Evolutionary conservation across 768 basidiomycete species (phyloP).

Genomic region (Cyclocybe aegerita): DNA sequence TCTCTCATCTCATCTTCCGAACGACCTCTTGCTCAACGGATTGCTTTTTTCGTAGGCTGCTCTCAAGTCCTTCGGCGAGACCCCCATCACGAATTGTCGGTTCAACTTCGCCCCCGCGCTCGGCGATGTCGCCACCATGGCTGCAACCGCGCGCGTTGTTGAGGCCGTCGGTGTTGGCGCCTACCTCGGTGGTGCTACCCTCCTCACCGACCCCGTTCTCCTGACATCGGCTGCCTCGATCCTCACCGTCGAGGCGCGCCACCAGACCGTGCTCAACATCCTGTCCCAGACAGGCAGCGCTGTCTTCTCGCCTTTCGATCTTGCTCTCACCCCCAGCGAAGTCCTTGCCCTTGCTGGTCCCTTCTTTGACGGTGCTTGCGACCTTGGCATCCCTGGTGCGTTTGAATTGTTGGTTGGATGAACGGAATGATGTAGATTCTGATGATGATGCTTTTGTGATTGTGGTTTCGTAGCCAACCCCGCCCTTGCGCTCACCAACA

Average conservation of each 20-base stretch:
- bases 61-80: constrained; percentile 52
- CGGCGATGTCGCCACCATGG: constrained; percentile 68
- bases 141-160: constrained; percentile 67
- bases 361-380: constrained; percentile 68
- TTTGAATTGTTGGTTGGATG: neutral
- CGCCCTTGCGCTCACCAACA: constrained; percentile 61
- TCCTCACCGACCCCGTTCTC: constrained; percentile 59
- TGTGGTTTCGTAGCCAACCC: constrained; percentile 47
- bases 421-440: neutral
- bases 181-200: constrained; percentile 71
- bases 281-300: constrained; percentile 55
- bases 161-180: constrained; percentile 77
- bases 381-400: constrained; percentile 56
- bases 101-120: constrained; percentile 70
- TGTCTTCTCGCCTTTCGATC: constrained; percentile 71
- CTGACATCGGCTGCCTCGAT: constrained; percentile 71
- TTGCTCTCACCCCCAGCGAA: constrained; percentile 66
- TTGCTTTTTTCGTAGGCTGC: constrained; percentile 31
- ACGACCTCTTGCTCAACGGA: too few relatives aligned
- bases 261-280: constrained; percentile 76
- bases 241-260: constrained; percentile 80
- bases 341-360: constrained; percentile 66
- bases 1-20: neutral
- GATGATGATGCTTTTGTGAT: too few relatives aligned
- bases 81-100: constrained; percentile 54